These are phyloP conservation scores for Chytriomyces confervae DNA, from an alignment of 192 early-diverging fungal species.

Conservation along the genomic window DNA sequence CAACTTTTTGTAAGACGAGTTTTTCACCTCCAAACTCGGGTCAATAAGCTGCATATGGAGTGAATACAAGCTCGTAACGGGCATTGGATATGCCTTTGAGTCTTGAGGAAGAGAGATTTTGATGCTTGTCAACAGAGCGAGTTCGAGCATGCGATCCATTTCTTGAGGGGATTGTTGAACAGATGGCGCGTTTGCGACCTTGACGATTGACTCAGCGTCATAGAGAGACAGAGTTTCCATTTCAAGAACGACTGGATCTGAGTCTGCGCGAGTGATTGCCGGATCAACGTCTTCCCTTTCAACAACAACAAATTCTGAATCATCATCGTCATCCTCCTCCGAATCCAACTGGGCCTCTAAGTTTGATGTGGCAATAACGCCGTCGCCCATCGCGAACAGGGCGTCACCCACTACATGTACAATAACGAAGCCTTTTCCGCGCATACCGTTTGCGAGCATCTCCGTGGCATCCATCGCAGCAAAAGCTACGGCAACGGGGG, in stretches of 20 bases:
- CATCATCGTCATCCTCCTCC: constrained; percentile 6
- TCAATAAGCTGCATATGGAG: constrained; percentile 74
- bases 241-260: neutral
- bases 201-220: constrained; percentile 24
- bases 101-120: constrained; percentile 67
- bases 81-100: constrained; percentile 73
- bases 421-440: constrained; percentile 83
- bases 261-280: neutral
- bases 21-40: constrained; percentile 78
- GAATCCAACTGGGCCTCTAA: constrained; percentile 17
- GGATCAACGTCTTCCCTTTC: neutral
- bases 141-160: constrained; percentile 77
- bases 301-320: constrained; percentile 7
- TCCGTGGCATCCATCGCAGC: constrained; percentile 54
- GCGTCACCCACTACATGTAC: constrained; percentile 78
- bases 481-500: constrained; percentile 37
- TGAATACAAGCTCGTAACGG: constrained; percentile 76
- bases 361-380: constrained; percentile 54
- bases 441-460: constrained; percentile 56
- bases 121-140: constrained; percentile 72
- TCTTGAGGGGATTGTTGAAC: constrained; percentile 51
- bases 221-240: constrained; percentile 7
- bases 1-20: constrained; percentile 83
- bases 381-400: constrained; percentile 79
- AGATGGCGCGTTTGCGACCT: neutral